Evolutionary conservation across 148 eudicot species (phyloP).

Genomic region (Amaranthus hypochondriacus): DNA sequence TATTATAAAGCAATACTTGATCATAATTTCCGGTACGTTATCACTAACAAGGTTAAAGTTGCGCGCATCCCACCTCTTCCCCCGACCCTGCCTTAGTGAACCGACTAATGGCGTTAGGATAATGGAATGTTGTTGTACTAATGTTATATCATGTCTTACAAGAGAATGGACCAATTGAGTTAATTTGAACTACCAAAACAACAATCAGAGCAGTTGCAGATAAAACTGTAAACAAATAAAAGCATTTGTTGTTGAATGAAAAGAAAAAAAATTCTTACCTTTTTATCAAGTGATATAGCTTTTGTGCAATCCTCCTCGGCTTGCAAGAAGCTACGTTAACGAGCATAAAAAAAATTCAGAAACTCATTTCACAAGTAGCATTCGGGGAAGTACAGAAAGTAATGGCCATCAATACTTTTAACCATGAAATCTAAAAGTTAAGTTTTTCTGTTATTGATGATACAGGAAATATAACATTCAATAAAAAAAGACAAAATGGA

Average conservation of each 20-base stretch:
- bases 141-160: too few species aligned
- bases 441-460: background rate
- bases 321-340: constrained; percentile 53
- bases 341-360: constrained; percentile 3
- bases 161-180: background rate
- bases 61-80: too few species aligned
- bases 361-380: background rate
- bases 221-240: background rate
- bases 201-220: background rate
- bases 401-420: background rate
- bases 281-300: constrained; percentile 78
- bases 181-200: background rate
- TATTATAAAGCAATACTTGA: too few species aligned
- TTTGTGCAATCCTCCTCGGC: constrained; percentile 78
- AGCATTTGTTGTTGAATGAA: background rate
- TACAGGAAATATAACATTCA: background rate
- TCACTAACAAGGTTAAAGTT: too few species aligned
- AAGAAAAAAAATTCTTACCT: constrained; percentile 35
- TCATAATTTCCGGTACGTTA: too few species aligned
- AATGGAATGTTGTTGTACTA: too few species aligned
- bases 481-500: background rate
- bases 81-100: too few species aligned
- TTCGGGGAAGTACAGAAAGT: background rate
- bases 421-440: background rate
- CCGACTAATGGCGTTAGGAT: too few species aligned